Base-by-base conservation (phyloP, 202 grass and related monocot species). In the Panicum virgatum region DNA sequence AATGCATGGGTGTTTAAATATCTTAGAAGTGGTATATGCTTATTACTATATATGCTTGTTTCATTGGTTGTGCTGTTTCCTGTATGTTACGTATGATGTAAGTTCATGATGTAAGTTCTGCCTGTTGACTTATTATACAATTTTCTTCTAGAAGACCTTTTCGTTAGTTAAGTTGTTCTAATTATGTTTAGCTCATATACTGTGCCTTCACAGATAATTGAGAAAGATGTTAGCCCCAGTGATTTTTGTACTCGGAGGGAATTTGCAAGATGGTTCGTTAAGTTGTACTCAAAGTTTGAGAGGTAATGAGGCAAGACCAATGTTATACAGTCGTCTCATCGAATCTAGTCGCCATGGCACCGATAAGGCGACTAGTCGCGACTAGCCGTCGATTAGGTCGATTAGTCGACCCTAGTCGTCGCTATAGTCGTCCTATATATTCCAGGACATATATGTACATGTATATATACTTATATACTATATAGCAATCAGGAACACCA, bases 201-300 rank as follows among this genome's bases (percentile, higher is more conserved):
- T 69, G 8, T 83, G 65, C 64, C 48, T 82, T 62, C 62, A 90
- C 77, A 98, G 96, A 93, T 98, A 79, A 88, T 93, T 78, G 92
- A 98, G 82, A 83, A 93, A 81, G 89, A 92, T 87, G 91, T 76
- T 48, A 84, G 12, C 83, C 69, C 88, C 7, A 80, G 76, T 76
- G 96, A 96, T 30, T 82, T 96, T 69, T 98, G 96, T 80, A 92
- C 91, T 27, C 83, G 92, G 75, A 92, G 91, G 46, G 96, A 98
- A 86, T 98, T 87, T 72, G 87, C 96, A 67, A 93, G 92, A 86
- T 98, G 96, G 96, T 92, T 98, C 73, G 85, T 93, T 77, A 98
- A 93, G 79, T 62, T 86, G 77, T 85, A 61, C 88, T 98, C 80
- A 50, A 92, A 80, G 4, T 89, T 96, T 70, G 96, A 98, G 68